Evolutionary conservation across 1,139 yeast species (phyloP).

Genomic region (Saccharomyces pastorianus): DNA sequence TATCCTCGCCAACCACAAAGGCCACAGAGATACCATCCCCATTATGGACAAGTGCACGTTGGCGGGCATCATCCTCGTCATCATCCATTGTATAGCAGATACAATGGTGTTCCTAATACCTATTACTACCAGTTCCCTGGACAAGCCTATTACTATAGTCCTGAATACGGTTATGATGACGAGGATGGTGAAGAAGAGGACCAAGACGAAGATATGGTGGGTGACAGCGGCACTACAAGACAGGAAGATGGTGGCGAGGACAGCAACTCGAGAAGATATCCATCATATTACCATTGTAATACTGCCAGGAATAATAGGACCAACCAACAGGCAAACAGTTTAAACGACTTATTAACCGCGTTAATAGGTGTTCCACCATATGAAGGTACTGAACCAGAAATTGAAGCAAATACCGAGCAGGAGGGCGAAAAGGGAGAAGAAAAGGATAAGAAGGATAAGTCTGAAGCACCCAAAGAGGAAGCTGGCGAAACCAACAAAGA

Average conservation of each 20-base stretch:
- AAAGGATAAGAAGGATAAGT: slow-evolving; percentile 2
- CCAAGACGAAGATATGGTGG: slow-evolving; percentile 3
- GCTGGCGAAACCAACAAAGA: background rate
- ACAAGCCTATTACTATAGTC: slow-evolving; percentile 20
- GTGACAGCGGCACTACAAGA: slow-evolving; percentile 5
- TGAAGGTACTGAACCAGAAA: slow-evolving; percentile 5
- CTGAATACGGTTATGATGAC: slow-evolving; percentile 16
- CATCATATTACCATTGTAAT: slow-evolving; percentile 10
- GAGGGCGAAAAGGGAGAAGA: slow-evolving; percentile 1
- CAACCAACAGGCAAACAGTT: slow-evolving; percentile 7
- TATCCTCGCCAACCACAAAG: slow-evolving; percentile 2
- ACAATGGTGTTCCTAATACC: slow-evolving; percentile 8
- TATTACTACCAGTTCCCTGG: slow-evolving; percentile 13
- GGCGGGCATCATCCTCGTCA: slow-evolving; percentile 3
- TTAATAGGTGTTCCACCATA: slow-evolving; percentile 11
- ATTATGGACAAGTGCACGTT: slow-evolving; percentile 2
- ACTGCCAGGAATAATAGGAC: background rate
- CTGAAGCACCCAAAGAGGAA: slow-evolving; percentile 2
- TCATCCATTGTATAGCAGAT: slow-evolving; percentile 3
- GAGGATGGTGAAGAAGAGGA: slow-evolving; percentile 16
- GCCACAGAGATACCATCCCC: slow-evolving; percentile 6
- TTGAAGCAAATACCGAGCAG: slow-evolving; percentile 4
- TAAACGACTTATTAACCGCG: slow-evolving; percentile 16
- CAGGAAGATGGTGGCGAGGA: slow-evolving; percentile 7
- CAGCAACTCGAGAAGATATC: slow-evolving; percentile 1